Base-by-base conservation (phyloP, 306 rosid species). In the Astragalus membranaceus region DNA sequence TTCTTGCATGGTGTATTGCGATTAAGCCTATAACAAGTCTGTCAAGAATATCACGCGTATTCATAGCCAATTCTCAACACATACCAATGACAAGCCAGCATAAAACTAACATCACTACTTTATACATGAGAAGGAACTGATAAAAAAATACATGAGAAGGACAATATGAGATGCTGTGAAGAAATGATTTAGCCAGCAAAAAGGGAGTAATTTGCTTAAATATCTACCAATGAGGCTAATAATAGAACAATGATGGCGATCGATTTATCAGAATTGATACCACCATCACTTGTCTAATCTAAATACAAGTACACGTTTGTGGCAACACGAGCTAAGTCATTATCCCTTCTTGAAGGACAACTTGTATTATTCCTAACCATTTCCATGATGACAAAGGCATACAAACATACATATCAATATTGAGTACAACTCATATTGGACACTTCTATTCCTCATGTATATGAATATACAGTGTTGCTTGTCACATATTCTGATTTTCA, bases 181-280 rank as follows among this genome's bases (percentile, higher is more conserved):
- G 46, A 39, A 70, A 63, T n/a, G 51, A 15, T 7, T 58, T 20
- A 26, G 75, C 70, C 11, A 39, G 43, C 11, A 60, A 51, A 60
- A 33, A 8, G 7, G 41, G 58, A 14, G 47, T 46, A 9, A 20
- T 8, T 52, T 55, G 72, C 23, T 26, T 70, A 70, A 4, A 54
- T 35, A 56, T 55, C n/a, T n/a, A n/a, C n/a, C 54, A 26, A 7
- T 0, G 36, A 51, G 64, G 20, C 51, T 62, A 71, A 76, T 73
- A 77, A 81, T 68, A 65, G 76, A 81, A 32, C 47, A 81, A 8
- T 37, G 76, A 81, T 77, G 74, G 54, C 6, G 77, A 81, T 81
- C 5, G 60, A 63, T 73, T 68, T 73, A 73, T 62, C 26, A 39
- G 13, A 29, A 61, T 68, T 65, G 64, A 77, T 61, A 30, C 52